Evolutionary conservation across 192 early-diverging fungal genomes (phyloP).

Genomic region (Pilaira anomala): DNA sequence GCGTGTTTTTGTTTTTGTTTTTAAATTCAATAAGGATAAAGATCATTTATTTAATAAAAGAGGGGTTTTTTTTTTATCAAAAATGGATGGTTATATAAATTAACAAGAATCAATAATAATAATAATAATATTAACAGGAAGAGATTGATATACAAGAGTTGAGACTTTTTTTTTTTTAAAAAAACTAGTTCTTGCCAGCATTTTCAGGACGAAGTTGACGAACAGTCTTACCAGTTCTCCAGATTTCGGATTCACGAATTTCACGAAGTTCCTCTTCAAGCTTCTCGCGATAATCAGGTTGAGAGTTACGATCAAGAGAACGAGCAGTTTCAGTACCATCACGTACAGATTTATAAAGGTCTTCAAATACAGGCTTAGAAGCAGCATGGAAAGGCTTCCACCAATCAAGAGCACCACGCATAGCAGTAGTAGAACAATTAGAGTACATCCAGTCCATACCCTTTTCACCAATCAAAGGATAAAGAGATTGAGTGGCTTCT

Average conservation of each 20-base stretch:
- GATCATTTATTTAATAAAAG: too few species aligned
- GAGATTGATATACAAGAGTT: too few species aligned
- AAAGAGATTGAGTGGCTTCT: conserved; percentile 97
- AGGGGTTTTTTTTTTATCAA: too few species aligned
- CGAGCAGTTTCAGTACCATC: conserved; percentile 87
- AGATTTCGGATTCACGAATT: conserved; percentile 90
- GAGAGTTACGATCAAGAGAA: conserved; percentile 83
- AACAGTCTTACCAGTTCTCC: conserved; percentile 86
- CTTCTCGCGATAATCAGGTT: conserved; percentile 88
- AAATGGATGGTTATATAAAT: too few species aligned
- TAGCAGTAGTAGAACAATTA: conserved; percentile 95
- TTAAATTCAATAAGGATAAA: too few species aligned
- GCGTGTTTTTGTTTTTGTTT: too few species aligned
- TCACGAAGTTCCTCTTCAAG: conserved; percentile 91
- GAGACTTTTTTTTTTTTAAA: neutral
- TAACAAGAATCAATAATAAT: neutral
- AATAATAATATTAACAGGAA: neutral
- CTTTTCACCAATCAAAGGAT: conserved; percentile 92
- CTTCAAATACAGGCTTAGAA: conserved; percentile 91
- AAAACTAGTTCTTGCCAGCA: conserved; percentile 30
- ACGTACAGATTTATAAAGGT: conserved; percentile 82
- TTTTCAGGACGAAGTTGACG: conserved; percentile 89
- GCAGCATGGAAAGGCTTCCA: conserved; percentile 88
- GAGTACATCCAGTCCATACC: conserved; percentile 98
- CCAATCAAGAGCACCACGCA: conserved; percentile 97